These are phyloP conservation scores for Avena atlantica DNA, from an alignment of 176 grass and related monocot species.

Conservation along the genomic window DNA sequence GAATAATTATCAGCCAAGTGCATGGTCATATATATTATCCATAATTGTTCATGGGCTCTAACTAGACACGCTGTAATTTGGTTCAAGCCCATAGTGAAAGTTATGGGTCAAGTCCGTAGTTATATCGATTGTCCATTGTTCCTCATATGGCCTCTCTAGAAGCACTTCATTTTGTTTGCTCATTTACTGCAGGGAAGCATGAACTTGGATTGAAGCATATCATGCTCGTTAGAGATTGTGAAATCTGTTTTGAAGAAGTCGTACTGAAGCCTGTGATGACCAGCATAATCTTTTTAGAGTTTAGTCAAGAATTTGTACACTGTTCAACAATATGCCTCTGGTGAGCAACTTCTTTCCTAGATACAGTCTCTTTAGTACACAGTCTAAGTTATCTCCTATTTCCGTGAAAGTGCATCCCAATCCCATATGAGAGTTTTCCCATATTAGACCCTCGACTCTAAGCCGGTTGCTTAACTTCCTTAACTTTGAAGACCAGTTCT, in stretches of 20 bases:
- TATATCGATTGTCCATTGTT: not conserved
- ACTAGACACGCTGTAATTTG: not conserved
- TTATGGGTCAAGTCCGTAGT: not conserved
- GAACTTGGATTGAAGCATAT: not conserved
- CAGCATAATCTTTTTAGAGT: not conserved
- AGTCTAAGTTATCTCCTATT: not conserved
- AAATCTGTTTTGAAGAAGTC: not conserved
- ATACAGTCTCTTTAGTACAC: not conserved
- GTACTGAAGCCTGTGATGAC: not conserved
- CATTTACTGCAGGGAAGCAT: not conserved
- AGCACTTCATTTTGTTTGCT: not conserved
- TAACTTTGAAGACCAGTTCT: not conserved
- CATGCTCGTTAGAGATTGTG: not conserved
- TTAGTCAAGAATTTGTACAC: not conserved
- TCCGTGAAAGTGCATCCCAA: not conserved
- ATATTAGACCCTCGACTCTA: not conserved
- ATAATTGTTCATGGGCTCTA: not conserved
- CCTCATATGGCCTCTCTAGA: not conserved
- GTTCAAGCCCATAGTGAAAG: no score
- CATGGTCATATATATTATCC: not conserved
- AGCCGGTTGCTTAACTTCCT: not conserved
- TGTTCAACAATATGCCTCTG: not conserved
- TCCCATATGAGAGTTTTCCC: no score
- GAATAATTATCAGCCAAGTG: not conserved
- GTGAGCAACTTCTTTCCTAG: conserved; percentile 4